Evolutionary conservation across 2,329 filamentous ascomycete species (phyloP).

Genomic region (Fusarium siculi): DNA sequence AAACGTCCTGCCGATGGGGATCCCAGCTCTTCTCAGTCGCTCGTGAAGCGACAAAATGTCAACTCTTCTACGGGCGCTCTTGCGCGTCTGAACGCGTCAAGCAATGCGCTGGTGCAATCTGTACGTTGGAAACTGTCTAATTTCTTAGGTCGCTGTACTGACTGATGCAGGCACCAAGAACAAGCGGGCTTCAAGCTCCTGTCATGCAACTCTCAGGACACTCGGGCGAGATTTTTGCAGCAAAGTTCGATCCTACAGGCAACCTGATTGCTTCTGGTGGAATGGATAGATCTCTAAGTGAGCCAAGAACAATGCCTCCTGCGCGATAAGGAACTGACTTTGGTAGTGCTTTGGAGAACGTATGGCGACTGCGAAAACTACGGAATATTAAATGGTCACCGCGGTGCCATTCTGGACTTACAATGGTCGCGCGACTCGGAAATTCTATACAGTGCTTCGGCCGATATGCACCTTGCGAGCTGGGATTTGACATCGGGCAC

Average conservation of each 20-base stretch:
- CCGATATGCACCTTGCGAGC: slow-evolving; percentile 91
- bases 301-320: slow-evolving; percentile 45
- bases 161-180: slow-evolving; percentile 73
- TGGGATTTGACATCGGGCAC: slow-evolving; percentile 96
- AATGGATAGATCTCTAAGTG: slow-evolving; percentile 92
- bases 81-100: slow-evolving; percentile 62
- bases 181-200: slow-evolving; percentile 85
- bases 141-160: slow-evolving; percentile 3
- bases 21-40: slow-evolving; percentile 80
- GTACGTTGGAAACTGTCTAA: slow-evolving; percentile 49
- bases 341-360: slow-evolving; percentile 88
- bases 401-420: slow-evolving; percentile 88
- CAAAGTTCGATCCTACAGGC: slow-evolving; percentile 89
- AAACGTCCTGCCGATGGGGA: slow-evolving; percentile 91
- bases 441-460: slow-evolving; percentile 90
- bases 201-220: slow-evolving; percentile 92
- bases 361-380: slow-evolving; percentile 96
- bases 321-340: slow-evolving; percentile 20
- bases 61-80: slow-evolving; percentile 59
- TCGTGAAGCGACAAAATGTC: slow-evolving; percentile 89
- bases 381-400: slow-evolving; percentile 86
- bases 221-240: slow-evolving; percentile 88
- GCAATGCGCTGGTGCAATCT: slow-evolving; percentile 61
- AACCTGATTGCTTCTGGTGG: slow-evolving; percentile 92
- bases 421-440: slow-evolving; percentile 97